Conservation (phyloP, 1,284 basidiomycete genomes). For the Fomitiporia mediterranea region DNA sequence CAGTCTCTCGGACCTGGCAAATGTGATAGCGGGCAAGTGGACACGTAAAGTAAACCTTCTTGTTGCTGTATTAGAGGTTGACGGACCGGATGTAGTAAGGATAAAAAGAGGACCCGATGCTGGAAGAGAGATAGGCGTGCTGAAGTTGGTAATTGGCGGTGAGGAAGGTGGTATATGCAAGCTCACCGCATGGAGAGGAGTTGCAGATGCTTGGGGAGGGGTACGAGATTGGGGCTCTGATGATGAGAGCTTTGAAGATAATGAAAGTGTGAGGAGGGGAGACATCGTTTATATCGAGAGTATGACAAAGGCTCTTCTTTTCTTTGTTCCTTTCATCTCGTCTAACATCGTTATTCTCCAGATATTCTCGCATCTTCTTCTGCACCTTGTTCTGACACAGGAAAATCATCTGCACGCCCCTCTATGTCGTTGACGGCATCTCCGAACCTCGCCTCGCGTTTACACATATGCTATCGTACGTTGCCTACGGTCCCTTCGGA, state of each 20-base stretch:
- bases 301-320: too few relatives aligned
- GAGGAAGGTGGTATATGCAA: conserved; percentile 61
- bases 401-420: too few relatives aligned
- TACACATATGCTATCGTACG: conserved; percentile 70
- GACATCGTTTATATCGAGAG: conserved; percentile 66
- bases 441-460: conserved; percentile 50
- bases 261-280: conserved; percentile 43
- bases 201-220: conserved; percentile 67
- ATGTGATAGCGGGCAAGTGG: conserved; percentile 22
- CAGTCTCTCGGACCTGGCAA: conserved; percentile 37
- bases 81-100: conserved; percentile 61
- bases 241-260: conserved; percentile 19
- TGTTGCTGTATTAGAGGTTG: conserved; percentile 63
- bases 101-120: conserved; percentile 62
- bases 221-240: conserved; percentile 28
- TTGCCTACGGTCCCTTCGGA: conserved; percentile 64
- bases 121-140: conserved; percentile 58
- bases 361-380: neutral
- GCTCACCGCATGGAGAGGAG: conserved; percentile 69
- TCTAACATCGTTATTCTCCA: neutral
- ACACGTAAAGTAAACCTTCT: conserved; percentile 50
- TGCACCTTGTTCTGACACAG: neutral
- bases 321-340: neutral
- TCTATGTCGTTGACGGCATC: conserved; percentile 55
- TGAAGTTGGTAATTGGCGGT: conserved; percentile 66